Base-by-base conservation (phyloP, 495 filamentous ascomycete species). In the Aspergillus ostianus region DNA sequence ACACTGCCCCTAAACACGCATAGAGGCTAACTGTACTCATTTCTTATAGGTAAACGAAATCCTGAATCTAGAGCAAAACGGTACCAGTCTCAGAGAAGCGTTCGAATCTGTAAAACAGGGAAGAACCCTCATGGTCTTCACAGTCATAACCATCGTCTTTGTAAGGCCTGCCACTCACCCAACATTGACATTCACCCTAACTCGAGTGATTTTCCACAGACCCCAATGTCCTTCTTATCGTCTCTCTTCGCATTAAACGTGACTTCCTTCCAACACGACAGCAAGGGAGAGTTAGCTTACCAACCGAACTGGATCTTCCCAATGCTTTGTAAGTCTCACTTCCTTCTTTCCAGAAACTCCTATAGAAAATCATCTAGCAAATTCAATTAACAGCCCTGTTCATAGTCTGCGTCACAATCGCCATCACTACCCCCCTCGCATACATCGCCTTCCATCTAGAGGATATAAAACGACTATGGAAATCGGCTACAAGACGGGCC, bases 161-260 rank as follows among this genome's bases (percentile, higher is more conserved):
- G 36, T 41, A 41, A 41, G 36, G 12, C 3, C 2, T 17, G 10
- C 23, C 23, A 26, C 23, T 4, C 4, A 26, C 4, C 36, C 36
- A 41, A 1, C 3, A 15, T 41, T 15, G 1, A 36, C 36, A 15
- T 15, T 17, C 36, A 12, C 6, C 6, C 13, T 41, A 17, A 15
- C 10, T 41, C 13, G 5, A 17, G 9, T 41, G 1, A 3, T 4
- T 12, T 12, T 1, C 36, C 12, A 13, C 12, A 41, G 36, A 41
- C 36, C 13, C 36, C 36, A 0, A 48, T 62, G 49, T 57, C 59
- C 18, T 62, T 62, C 48, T 49, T 62, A 5, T 30, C 55, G 1
- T 62, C 55, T 3, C 54, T 62, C 1, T 62, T 62, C n/a, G 59
- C 59, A 3, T 18, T 57, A n/a, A 52, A 62, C 36, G 44, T 62